Percentiles rank a stretch among this genome's conserved stretches.
Conservation (phyloP, 441 rosid species). For the Capsella rubella region DNA sequence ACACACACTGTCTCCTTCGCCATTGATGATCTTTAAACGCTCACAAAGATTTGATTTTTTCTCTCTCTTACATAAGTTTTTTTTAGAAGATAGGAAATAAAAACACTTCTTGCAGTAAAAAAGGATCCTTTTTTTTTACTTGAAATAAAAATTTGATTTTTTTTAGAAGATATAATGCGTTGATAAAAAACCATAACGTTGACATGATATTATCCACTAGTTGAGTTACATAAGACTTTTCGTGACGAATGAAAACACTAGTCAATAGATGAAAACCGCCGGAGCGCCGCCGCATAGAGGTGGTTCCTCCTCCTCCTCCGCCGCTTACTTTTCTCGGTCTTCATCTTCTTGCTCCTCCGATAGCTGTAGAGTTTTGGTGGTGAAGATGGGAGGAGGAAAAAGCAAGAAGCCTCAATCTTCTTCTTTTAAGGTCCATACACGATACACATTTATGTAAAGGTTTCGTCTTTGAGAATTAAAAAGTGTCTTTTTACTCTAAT, state of each 20-base stretch:
- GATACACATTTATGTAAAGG: slow-evolving; percentile 27
- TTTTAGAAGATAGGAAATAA: background rate
- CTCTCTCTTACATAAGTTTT: background rate
- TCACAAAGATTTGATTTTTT: background rate
- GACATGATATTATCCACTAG: slow-evolving; percentile 42
- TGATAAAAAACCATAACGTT: slow-evolving; percentile 14
- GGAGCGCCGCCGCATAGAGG: slow-evolving; percentile 43
- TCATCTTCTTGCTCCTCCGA: slow-evolving; percentile 30
- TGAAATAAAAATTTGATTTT: background rate
- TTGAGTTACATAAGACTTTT: slow-evolving; percentile 27
- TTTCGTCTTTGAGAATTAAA: slow-evolving; percentile 32
- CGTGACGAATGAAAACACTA: background rate
- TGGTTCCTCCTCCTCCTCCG: slow-evolving; percentile 22
- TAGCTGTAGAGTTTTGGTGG: slow-evolving; percentile 41
- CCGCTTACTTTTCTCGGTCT: slow-evolving; percentile 24
- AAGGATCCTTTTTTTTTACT: slow-evolving; percentile 3
- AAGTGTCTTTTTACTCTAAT: background rate
- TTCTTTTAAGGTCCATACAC: slow-evolving; percentile 39
- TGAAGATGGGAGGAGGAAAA: slow-evolving; percentile 48
- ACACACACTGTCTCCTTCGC: slow-evolving; percentile 69
- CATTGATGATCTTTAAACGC: slow-evolving; percentile 28
- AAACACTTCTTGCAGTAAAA: background rate
- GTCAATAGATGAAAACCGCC: slow-evolving; percentile 43
- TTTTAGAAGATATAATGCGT: slow-evolving; percentile 9
- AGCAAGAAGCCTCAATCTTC: slow-evolving; percentile 45